A percentile compares a stretch with the other conserved stretches of the same genome.
Evolutionary conservation across 2,329 filamentous ascomycete genomes (phyloP).

Genomic region (Trichoderma koningiopsis): DNA sequence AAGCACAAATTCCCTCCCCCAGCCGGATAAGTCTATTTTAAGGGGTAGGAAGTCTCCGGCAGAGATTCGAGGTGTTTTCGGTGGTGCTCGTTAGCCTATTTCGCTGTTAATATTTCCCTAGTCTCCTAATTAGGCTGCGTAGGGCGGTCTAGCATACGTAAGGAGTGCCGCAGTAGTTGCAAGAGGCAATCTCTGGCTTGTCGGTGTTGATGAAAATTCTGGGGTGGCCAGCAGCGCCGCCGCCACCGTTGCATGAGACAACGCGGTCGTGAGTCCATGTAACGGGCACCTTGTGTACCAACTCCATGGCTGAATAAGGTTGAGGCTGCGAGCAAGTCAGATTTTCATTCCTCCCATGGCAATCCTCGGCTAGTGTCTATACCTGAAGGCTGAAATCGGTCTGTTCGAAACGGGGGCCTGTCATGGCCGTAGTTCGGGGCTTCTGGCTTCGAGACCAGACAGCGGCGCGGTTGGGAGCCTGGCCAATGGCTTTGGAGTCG

Average conservation of each 20-base stretch:
- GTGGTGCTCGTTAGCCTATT: constrained; percentile 86
- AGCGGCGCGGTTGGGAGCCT: constrained; percentile 82
- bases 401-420: constrained; percentile 94
- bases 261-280: constrained; percentile 82
- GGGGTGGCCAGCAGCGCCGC: constrained; percentile 86
- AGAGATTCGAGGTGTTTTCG: constrained; percentile 81
- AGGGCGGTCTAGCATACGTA: constrained; percentile 66
- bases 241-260: constrained; percentile 89
- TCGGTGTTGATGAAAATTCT: constrained; percentile 97
- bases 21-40: constrained; percentile 51
- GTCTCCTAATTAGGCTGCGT: not conserved
- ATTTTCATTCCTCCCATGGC: not conserved
- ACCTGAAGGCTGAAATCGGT: constrained; percentile 93
- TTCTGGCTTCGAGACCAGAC: constrained; percentile 88
- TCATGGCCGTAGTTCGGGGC: constrained; percentile 81
- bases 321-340: constrained; percentile 64
- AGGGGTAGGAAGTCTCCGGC: constrained; percentile 77
- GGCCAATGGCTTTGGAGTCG: constrained; percentile 56
- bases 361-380: constrained; percentile 30
- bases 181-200: constrained; percentile 89
- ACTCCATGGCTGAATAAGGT: constrained; percentile 85
- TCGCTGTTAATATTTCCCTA: constrained; percentile 18
- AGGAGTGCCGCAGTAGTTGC: constrained; percentile 90
- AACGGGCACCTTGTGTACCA: constrained; percentile 95
- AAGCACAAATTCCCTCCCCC: constrained; percentile 6